phyloP scores from a whole-genome alignment of 495 filamentous ascomycete species.

The Articulospora tetracladia region DNA sequence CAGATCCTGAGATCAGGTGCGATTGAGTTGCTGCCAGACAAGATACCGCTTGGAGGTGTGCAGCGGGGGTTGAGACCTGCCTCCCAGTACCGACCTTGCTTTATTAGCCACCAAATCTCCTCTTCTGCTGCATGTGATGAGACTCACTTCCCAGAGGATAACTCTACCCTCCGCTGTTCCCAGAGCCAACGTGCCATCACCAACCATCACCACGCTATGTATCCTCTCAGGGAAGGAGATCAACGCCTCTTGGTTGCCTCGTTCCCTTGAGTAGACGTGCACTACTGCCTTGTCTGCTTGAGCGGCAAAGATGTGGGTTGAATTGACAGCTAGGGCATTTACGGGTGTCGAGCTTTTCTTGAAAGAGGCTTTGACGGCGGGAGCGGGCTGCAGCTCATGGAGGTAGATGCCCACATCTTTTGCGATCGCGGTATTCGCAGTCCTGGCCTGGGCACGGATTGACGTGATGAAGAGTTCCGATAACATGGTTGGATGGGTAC shows the following conservation, averaged over 20 bases:
- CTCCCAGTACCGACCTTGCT: constrained; percentile 57
- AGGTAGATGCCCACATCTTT: constrained; percentile 83
- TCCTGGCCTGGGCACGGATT: constrained; percentile 58
- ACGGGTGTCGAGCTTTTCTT: constrained; percentile 84
- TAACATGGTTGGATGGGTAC: constrained; percentile 39
- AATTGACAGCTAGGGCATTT: constrained; percentile 76
- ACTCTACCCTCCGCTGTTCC: constrained; percentile 86
- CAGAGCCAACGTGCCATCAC: constrained; percentile 67
- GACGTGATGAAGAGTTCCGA: constrained; percentile 79
- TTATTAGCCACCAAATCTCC: constrained; percentile 7
- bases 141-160: constrained; percentile 86
- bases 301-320: constrained; percentile 83
- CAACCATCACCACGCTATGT: constrained; percentile 60
- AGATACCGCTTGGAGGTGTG: constrained; percentile 83
- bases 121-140: constrained; percentile 11
- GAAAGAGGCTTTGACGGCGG: constrained; percentile 68
- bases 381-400: constrained; percentile 73
- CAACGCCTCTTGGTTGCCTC: constrained; percentile 79
- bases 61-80: constrained; percentile 79
- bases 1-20: constrained; percentile 81
- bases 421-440: constrained; percentile 58
- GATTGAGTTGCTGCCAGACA: constrained; percentile 68
- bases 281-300: constrained; percentile 88
- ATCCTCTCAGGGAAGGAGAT: constrained; percentile 85
- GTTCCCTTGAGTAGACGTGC: constrained; percentile 82